Conservation (phyloP, 2,329 filamentous ascomycete genomes). For the Aspergillus udagawae region DNA sequence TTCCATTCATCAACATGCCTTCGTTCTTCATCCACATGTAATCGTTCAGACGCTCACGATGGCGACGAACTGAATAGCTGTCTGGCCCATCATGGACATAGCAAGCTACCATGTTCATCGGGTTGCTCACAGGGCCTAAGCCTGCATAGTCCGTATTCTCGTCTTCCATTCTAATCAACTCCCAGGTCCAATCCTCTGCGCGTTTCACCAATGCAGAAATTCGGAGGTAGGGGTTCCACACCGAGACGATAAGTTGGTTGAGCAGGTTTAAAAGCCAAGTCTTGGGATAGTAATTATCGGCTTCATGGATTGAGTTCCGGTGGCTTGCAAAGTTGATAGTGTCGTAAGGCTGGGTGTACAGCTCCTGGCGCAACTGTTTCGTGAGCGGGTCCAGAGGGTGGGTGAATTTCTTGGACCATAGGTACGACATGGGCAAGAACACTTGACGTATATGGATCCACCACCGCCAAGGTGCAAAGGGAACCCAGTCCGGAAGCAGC, state of each 20-base stretch:
- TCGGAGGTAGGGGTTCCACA: slow-evolving; percentile 78
- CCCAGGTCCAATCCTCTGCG: slow-evolving; percentile 77
- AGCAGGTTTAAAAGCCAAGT: slow-evolving; percentile 72
- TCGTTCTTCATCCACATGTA: slow-evolving; percentile 89
- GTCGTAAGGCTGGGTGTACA: slow-evolving; percentile 75
- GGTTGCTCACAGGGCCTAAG: slow-evolving; percentile 82
- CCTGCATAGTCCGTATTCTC: slow-evolving; percentile 84
- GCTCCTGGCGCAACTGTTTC: slow-evolving; percentile 68
- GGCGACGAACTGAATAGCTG: slow-evolving; percentile 65
- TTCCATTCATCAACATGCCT: slow-evolving; percentile 92
- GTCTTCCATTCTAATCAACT: slow-evolving; percentile 85
- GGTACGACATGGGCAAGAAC: slow-evolving; percentile 85
- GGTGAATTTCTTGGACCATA: slow-evolving; percentile 79
- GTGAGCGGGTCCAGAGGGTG: slow-evolving; percentile 73
- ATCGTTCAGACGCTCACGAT: slow-evolving; percentile 77
- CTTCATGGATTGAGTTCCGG: slow-evolving; percentile 73
- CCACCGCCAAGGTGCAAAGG: slow-evolving; percentile 88
- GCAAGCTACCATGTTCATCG: slow-evolving; percentile 85
- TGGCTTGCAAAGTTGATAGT: slow-evolving; percentile 72
- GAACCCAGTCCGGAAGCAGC: slow-evolving; percentile 84
- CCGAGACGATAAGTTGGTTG: slow-evolving; percentile 73
- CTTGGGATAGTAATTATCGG: slow-evolving; percentile 93
- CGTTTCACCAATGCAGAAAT: slow-evolving; percentile 60
- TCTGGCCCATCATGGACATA: slow-evolving; percentile 81
- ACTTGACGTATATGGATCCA: slow-evolving; percentile 98